Evolutionary conservation across 176 grass and related monocot species (phyloP), one percentile per base, ranked within the genome.

Genomic region (Avena sativa): DNA sequence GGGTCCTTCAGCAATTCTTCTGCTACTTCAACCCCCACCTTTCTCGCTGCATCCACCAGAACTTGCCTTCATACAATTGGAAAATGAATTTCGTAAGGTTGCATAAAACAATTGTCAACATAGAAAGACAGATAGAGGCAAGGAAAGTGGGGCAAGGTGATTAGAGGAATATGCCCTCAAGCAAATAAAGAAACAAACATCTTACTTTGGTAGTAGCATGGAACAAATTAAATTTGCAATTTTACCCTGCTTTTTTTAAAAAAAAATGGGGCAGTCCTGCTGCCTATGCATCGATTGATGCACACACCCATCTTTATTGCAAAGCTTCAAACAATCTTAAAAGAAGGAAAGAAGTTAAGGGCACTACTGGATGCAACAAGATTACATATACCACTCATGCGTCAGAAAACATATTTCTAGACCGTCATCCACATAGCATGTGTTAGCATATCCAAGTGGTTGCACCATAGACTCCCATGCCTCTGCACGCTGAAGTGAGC

Each of bases 11-110:
- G 89, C 36, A 96, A 64, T 84, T 96, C 96, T 83, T 88, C 90
- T 26, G 97, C 97, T 76, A 90, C 94, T 88, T 90, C 93, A 84
- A 98, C 86, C 78, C 92, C 92, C 72, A 89, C 88, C 86, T 98
- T 98, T 86, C 77, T 91, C 15, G 94, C 90, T 88, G 90, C 97
- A 82, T 98, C 90, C 87, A 98, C 16, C 21, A 96, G 89, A 90
- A 98, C 92, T 88, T 96, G 87, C 79, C 97, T 98, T 80, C 2
- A 88, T 68, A 44, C 13, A 82, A 68, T 92, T 83, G 13, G 23
- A 84, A 68, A 69, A 55, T 20, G 0, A 86, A 86, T 61, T 49
- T 49, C 5, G 15, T 73, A 58, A 84, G 58, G 74, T 15, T 15
- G 34, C 25, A 46, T 25, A 79, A 48, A 59, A 58, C 83, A 79